phyloP scores from a whole-genome alignment of 2,329 filamentous ascomycete genomes.

The Drechslerella dactyloides region DNA sequence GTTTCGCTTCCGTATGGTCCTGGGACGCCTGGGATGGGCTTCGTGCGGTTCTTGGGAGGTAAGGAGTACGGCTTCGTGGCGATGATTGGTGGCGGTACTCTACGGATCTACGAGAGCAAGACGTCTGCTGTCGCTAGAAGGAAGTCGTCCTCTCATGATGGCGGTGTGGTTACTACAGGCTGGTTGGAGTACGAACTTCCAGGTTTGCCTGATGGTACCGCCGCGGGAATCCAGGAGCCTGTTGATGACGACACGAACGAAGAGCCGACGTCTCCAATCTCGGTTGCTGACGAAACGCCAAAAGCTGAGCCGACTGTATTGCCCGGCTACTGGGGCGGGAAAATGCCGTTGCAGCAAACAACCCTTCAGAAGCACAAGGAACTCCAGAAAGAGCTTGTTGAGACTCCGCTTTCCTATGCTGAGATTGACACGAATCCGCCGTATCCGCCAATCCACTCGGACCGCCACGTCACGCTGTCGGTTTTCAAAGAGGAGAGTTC shows the following conservation, averaged over 20 bases:
- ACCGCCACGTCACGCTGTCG: slow-evolving; percentile 79
- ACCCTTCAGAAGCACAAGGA: slow-evolving; percentile 60
- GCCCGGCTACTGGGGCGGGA: slow-evolving; percentile 47
- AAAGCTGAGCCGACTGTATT: slow-evolving; percentile 48
- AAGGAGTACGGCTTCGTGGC: slow-evolving; percentile 60
- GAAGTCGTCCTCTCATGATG: slow-evolving; percentile 56
- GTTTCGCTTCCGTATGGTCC: slow-evolving; percentile 59
- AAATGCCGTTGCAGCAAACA: slow-evolving; percentile 57
- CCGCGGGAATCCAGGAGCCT: slow-evolving; percentile 49
- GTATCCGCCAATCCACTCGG: slow-evolving; percentile 95
- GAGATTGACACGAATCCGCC: slow-evolving; percentile 96
- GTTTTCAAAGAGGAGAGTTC: slow-evolving; percentile 63
- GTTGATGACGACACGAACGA: slow-evolving; percentile 50
- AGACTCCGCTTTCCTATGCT: slow-evolving; percentile 72
- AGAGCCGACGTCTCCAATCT: slow-evolving; percentile 49
- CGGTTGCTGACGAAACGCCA: slow-evolving; percentile 53
- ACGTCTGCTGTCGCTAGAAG: slow-evolving; percentile 52
- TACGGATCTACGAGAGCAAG: slow-evolving; percentile 59
- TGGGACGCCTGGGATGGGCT: slow-evolving; percentile 58
- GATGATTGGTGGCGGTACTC: slow-evolving; percentile 60
- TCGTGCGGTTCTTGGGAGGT: slow-evolving; percentile 61
- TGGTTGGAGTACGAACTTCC: slow-evolving; percentile 55
- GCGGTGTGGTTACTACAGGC: slow-evolving; percentile 54
- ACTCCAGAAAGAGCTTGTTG: slow-evolving; percentile 58
- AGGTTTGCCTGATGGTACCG: slow-evolving; percentile 51